These are phyloP conservation scores for Geranomyces michiganensis DNA, from an alignment of 192 early-diverging fungal genomes.

Conservation along the genomic window DNA sequence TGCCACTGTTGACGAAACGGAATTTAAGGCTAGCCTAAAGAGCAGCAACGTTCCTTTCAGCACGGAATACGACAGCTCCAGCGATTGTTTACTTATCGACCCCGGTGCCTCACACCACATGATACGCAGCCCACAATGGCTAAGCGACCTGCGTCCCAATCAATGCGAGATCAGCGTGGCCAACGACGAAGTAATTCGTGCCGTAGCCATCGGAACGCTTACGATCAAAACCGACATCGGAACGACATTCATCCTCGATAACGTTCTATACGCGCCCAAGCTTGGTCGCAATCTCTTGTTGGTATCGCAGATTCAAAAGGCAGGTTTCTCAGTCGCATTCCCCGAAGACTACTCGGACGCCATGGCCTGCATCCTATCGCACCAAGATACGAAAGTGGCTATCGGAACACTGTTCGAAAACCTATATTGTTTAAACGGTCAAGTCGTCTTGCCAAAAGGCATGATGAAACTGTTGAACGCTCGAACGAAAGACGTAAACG, in stretches of 20 bases:
- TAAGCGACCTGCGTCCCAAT: neutral
- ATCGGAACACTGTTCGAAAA: neutral
- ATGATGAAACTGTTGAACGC: neutral
- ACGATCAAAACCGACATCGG: neutral
- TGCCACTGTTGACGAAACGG: too few species aligned
- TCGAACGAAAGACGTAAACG: neutral
- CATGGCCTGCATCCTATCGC: neutral
- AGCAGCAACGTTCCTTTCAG: neutral
- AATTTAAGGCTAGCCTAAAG: too few species aligned
- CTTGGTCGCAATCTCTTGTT: neutral
- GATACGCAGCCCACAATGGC: neutral
- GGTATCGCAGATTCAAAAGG: neutral
- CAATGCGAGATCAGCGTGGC: neutral
- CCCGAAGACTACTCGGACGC: neutral
- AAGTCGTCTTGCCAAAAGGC: neutral
- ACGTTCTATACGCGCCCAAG: neutral
- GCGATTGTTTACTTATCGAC: neutral
- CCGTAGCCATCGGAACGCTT: neutral
- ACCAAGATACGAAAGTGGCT: neutral
- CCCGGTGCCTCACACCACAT: neutral
- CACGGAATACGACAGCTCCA: neutral
- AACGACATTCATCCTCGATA: neutral
- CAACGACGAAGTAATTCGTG: neutral
- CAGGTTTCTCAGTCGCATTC: neutral
- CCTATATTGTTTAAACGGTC: neutral